Conservation (phyloP, 2,329 filamentous ascomycete genomes). For the Penicillium sp. region DNA sequence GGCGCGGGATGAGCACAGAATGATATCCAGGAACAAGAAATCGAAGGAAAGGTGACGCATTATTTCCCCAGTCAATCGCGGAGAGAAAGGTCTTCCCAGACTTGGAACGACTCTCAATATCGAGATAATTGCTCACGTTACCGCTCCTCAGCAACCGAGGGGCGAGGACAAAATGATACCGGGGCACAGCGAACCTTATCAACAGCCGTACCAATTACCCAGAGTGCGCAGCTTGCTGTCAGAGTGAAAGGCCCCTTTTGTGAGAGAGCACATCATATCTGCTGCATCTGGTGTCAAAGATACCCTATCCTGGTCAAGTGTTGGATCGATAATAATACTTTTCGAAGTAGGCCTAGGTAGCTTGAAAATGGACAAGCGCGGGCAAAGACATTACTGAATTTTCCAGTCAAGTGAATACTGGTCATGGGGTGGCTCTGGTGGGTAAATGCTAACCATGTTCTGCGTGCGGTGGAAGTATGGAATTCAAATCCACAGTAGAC, state of each 20-base stretch:
- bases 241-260: not conserved
- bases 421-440: not conserved
- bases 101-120: not conserved
- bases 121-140: not conserved
- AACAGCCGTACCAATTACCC: too few relatives aligned
- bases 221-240: too few relatives aligned
- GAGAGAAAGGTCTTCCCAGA: not conserved
- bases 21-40: constrained; percentile 14
- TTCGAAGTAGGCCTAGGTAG: not conserved
- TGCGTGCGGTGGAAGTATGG: not conserved
- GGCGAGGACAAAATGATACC: not conserved
- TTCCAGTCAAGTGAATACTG: not conserved
- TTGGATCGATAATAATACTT: not conserved
- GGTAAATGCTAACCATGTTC: not conserved
- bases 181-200: not conserved
- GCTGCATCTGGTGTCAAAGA: constrained; percentile 19
- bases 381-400: not conserved
- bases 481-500: not conserved
- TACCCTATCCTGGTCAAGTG: constrained; percentile 4
- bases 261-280: constrained; percentile 20
- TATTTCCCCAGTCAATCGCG: not conserved
- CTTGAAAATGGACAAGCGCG: not conserved
- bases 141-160: not conserved
- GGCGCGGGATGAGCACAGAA: not conserved
- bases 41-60: constrained; percentile 1